These are phyloP conservation scores for Ananas comosus DNA, from an alignment of 176 grass and related monocot genomes.

Conservation along the genomic window DNA sequence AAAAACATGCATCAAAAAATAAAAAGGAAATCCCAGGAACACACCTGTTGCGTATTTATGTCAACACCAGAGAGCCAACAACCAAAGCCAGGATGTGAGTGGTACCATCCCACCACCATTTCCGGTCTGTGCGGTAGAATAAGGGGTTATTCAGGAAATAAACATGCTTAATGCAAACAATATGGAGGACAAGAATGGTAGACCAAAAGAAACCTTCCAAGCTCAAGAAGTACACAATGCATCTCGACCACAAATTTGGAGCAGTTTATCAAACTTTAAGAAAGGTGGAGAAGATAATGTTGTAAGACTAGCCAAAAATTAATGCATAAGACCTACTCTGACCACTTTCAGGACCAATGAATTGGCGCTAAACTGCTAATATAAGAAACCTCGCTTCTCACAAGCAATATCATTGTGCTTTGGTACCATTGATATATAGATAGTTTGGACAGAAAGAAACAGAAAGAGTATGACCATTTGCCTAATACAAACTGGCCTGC, in stretches of 20 bases:
- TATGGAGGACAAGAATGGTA: not conserved
- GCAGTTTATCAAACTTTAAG: not conserved
- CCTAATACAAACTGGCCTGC: too few species aligned
- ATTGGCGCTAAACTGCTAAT: not conserved
- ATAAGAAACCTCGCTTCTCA: not conserved
- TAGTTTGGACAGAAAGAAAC: too few species aligned
- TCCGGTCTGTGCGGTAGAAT: slow-evolving; percentile 47
- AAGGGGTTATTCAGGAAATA: not conserved
- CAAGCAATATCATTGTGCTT: too few species aligned
- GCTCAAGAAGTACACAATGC: not conserved
- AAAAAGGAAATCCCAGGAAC: not conserved
- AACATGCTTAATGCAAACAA: not conserved
- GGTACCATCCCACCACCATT: slow-evolving; percentile 99
- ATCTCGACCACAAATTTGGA: not conserved
- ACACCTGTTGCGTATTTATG: slow-evolving; percentile 96
- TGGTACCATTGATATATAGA: too few species aligned
- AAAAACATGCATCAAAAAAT: not conserved
- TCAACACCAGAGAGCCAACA: slow-evolving; percentile 95
- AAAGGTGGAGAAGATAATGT: not conserved
- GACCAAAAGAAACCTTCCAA: not conserved
- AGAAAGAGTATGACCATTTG: too few species aligned
- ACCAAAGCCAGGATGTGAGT: slow-evolving; percentile 95
- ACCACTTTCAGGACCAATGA: not conserved
- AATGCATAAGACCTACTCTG: not conserved
- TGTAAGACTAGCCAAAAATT: not conserved